Conservation (phyloP, 768 basidiomycete species). For the Russula sp. region DNA sequence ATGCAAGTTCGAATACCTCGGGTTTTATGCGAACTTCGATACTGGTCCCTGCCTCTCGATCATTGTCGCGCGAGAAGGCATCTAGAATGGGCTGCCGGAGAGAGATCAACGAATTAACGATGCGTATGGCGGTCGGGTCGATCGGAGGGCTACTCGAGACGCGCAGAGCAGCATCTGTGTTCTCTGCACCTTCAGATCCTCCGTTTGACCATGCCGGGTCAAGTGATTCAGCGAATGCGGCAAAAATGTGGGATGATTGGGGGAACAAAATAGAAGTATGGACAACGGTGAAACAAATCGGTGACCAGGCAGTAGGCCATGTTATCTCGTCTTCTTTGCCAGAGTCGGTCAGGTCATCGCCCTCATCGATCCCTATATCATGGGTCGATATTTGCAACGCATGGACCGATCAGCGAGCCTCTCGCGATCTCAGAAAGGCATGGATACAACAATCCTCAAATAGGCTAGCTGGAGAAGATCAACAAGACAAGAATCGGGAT, state of each 20-base stretch:
- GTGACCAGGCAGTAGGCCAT: conserved; percentile 72
- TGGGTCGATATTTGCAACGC: conserved; percentile 50
- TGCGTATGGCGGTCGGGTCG: conserved; percentile 78
- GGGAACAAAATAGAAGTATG: conserved; percentile 65
- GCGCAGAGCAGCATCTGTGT: conserved; percentile 33
- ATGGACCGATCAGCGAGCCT: conserved; percentile 25
- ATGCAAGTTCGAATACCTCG: conserved; percentile 23
- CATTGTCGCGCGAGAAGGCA: conserved; percentile 50
- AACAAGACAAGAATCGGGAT: conserved; percentile 37
- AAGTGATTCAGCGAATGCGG: conserved; percentile 33
- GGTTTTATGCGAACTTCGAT: conserved; percentile 68
- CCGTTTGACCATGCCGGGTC: conserved; percentile 1
- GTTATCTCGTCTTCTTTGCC: conserved; percentile 44
- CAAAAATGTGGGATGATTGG: conserved; percentile 61
- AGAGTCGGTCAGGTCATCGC: conserved; percentile 36
- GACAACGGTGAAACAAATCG: conserved; percentile 66
- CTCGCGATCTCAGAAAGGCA: conserved; percentile 48
- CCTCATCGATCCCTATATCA: conserved; percentile 51
- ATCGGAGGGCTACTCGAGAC: conserved; percentile 64
- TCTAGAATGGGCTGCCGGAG: conserved; percentile 60
- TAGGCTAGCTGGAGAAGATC: conserved; percentile 41
- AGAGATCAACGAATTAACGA: conserved; percentile 76
- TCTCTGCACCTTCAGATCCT: conserved; percentile 24
- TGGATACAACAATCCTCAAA: conserved; percentile 70
- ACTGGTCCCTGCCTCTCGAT: conserved; percentile 62